Percentiles rank a stretch among this genome's conserved stretches.
phyloP scores from a whole-genome alignment of 768 basidiomycete species.

The Pulveroboletus sp. region DNA sequence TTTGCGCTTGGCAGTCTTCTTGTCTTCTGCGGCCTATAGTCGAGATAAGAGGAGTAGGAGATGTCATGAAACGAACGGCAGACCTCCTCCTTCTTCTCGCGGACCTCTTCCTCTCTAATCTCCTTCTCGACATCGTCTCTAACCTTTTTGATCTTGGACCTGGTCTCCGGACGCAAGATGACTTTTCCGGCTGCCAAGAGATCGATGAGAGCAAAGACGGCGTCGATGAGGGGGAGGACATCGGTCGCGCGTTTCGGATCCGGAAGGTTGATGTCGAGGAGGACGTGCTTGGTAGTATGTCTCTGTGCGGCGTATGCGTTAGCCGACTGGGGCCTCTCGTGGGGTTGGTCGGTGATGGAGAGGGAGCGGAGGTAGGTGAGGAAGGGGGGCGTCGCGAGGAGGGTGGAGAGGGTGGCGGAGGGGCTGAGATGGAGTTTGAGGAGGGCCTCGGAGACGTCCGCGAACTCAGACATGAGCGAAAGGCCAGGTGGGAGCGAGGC shows the following conservation, averaged over 20 bases:
- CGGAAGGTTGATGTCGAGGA: slow-evolving; percentile 62
- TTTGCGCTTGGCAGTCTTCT: slow-evolving; percentile 66
- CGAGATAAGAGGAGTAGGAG: neutral
- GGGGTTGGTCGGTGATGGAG: slow-evolving; percentile 85
- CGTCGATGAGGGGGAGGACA: slow-evolving; percentile 54
- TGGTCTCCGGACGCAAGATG: slow-evolving; percentile 77
- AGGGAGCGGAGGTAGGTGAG: slow-evolving; percentile 81
- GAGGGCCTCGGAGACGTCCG: slow-evolving; percentile 77
- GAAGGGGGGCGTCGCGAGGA: slow-evolving; percentile 62
- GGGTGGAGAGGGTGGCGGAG: slow-evolving; percentile 47
- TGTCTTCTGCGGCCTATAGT: slow-evolving; percentile 55
- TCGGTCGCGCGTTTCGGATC: slow-evolving; percentile 43
- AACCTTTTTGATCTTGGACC: slow-evolving; percentile 65
- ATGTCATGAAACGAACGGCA: slow-evolving; percentile 7
- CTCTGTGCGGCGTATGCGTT: slow-evolving; percentile 40
- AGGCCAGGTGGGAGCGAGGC: slow-evolving; percentile 54
- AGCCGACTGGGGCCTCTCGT: slow-evolving; percentile 56
- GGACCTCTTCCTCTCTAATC: slow-evolving; percentile 62
- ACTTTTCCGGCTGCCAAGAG: slow-evolving; percentile 45
- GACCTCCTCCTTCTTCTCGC: slow-evolving; percentile 70
- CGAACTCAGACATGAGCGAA: slow-evolving; percentile 84
- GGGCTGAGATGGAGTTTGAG: slow-evolving; percentile 47
- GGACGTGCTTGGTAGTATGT: slow-evolving; percentile 63
- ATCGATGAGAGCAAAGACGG: slow-evolving; percentile 76
- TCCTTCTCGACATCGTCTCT: slow-evolving; percentile 69